Percentiles rank a stretch among this genome's conserved stretches.
Conservation (phyloP, 805 yeast species). For the Yarrowia sp. region DNA sequence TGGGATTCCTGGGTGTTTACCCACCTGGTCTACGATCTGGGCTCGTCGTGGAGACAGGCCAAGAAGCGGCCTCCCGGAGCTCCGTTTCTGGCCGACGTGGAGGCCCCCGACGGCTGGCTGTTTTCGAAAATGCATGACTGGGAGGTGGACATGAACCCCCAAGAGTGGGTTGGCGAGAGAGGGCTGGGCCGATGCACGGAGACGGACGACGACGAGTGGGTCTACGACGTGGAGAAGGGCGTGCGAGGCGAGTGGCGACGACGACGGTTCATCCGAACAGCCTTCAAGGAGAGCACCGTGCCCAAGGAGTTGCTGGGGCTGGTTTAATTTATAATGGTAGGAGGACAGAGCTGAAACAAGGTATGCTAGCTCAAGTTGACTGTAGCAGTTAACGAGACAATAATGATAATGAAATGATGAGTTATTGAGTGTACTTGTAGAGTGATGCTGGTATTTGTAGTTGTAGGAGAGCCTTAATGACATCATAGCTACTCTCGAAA, state of each 20-base stretch:
- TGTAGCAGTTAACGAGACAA: too few relatives aligned
- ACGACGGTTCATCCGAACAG: conserved; percentile 50
- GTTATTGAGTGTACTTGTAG: too few relatives aligned
- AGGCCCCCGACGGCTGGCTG: conserved; percentile 77
- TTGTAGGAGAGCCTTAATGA: too few relatives aligned
- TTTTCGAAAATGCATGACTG: conserved; percentile 68
- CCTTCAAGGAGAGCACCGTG: conserved; percentile 23
- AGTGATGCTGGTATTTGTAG: too few relatives aligned
- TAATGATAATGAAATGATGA: too few relatives aligned
- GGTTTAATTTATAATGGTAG: conserved; percentile 16
- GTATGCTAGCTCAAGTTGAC: too few relatives aligned
- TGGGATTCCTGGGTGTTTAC: conserved; percentile 72
- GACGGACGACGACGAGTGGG: conserved; percentile 50
- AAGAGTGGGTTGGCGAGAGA: conserved; percentile 60
- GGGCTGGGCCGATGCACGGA: conserved; percentile 46
- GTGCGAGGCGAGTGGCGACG: conserved; percentile 52
- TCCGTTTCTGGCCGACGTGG: conserved; percentile 58
- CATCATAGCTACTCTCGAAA: too few relatives aligned
- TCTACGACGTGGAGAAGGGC: conserved; percentile 49
- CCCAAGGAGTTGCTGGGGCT: conserved; percentile 32
- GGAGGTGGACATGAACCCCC: conserved; percentile 65
- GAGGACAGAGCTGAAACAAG: not conserved
- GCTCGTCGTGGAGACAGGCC: conserved; percentile 56
- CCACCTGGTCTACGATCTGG: conserved; percentile 59
- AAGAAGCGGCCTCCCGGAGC: conserved; percentile 73